phyloP scores from a whole-genome alignment of 345 rosid genomes.

The Atalantia buxifolia region DNA sequence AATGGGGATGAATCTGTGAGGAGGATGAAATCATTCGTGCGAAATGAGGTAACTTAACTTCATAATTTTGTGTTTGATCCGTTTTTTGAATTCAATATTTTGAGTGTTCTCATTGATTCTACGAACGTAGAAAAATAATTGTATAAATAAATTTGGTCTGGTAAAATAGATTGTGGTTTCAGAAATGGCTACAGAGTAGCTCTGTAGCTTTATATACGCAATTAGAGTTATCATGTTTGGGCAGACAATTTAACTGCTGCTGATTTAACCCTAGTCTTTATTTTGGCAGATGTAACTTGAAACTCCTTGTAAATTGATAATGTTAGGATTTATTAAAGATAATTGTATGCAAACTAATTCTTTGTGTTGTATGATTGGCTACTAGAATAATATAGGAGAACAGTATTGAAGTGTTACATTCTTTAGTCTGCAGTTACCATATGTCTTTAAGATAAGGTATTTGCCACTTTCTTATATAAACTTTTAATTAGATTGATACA shows the following conservation, averaged over 20 bases:
- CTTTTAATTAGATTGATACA: neutral
- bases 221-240: neutral
- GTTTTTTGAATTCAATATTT: neutral
- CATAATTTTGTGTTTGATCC: neutral
- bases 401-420: neutral
- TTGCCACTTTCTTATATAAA: neutral
- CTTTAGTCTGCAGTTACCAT: neutral
- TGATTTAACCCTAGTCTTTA: neutral
- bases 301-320: neutral
- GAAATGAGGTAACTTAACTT: conserved; percentile 28
- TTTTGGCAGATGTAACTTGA: neutral
- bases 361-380: neutral
- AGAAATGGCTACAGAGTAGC: neutral
- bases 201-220: neutral
- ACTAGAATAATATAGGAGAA: neutral
- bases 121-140: neutral
- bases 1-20: conserved; percentile 50
- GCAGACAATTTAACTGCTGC: neutral
- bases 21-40: conserved; percentile 56
- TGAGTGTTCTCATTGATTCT: neutral
- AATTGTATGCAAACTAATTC: neutral
- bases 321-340: neutral
- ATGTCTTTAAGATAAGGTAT: neutral
- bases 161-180: neutral
- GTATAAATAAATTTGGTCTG: neutral